Percentiles rank a stretch among this genome's conserved stretches.
Evolutionary conservation across 108 stramenopile species (phyloP).

Genomic region (Cyclotella choctawhatcheeana): DNA sequence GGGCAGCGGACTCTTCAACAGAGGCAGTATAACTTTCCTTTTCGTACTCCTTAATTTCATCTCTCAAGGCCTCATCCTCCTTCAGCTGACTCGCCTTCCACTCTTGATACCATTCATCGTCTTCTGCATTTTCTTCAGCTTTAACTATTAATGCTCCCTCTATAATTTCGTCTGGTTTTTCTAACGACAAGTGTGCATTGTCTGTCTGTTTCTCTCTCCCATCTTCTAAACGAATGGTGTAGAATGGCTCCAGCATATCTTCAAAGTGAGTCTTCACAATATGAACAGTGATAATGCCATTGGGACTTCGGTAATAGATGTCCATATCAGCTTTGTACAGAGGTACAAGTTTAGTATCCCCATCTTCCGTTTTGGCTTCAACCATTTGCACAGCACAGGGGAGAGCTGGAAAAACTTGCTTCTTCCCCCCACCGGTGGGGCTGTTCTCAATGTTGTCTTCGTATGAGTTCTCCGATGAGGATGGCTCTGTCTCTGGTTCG

Average conservation of each 20-base stretch:
- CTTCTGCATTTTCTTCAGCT: neutral
- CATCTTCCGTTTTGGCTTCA: slow-evolving; percentile 46
- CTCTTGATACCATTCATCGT: slow-evolving; percentile 8
- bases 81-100: neutral
- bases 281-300: slow-evolving; percentile 20
- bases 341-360: slow-evolving; percentile 42
- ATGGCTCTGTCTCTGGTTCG: slow-evolving; percentile 11
- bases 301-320: slow-evolving; percentile 34
- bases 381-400: slow-evolving; percentile 45
- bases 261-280: slow-evolving; percentile 46
- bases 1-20: neutral
- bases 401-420: slow-evolving; percentile 14
- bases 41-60: neutral
- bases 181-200: slow-evolving; percentile 44
- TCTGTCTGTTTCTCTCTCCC: slow-evolving; percentile 66
- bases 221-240: slow-evolving; percentile 42
- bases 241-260: slow-evolving; percentile 59
- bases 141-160: neutral
- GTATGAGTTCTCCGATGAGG: slow-evolving; percentile 23
- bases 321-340: slow-evolving; percentile 31
- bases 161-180: slow-evolving; percentile 5
- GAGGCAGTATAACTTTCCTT: neutral
- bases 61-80: neutral
- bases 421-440: neutral
- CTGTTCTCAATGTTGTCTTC: slow-evolving; percentile 3